phyloP scores from a whole-genome alignment of 2,329 filamentous ascomycete species.

The Elsinoe fawcettii region DNA sequence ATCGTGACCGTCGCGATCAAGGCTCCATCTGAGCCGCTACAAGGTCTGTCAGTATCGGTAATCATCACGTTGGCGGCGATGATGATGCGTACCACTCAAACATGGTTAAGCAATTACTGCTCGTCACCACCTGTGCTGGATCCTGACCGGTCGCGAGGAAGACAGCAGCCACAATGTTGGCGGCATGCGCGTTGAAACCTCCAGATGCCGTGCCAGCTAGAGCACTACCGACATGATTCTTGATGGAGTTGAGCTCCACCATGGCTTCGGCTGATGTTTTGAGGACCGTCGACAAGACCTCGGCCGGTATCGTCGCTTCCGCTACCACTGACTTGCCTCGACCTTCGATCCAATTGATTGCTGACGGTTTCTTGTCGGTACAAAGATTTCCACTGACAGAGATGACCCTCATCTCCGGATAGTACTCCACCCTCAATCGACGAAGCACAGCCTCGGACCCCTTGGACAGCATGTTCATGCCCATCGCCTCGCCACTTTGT shows the following conservation, averaged over 20 bases:
- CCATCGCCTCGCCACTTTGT: slow-evolving; percentile 93
- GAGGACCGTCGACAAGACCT: slow-evolving; percentile 72
- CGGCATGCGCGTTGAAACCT: slow-evolving; percentile 90
- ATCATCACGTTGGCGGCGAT: not conserved
- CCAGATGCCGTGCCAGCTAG: slow-evolving; percentile 89
- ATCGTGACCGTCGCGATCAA: not conserved
- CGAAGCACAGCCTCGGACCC: slow-evolving; percentile 63
- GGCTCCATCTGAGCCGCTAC: not conserved
- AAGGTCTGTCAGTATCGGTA: not conserved
- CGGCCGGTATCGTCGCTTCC: slow-evolving; percentile 80
- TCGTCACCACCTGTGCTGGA: slow-evolving; percentile 89
- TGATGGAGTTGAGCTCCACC: slow-evolving; percentile 79
- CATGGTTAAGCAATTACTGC: slow-evolving; percentile 86
- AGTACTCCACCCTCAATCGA: slow-evolving; percentile 78
- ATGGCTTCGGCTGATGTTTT: slow-evolving; percentile 83
- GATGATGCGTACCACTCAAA: slow-evolving; percentile 46
- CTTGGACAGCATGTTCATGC: slow-evolving; percentile 99
- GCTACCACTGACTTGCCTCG: slow-evolving; percentile 89
- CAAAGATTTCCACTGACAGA: slow-evolving; percentile 91
- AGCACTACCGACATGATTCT: slow-evolving; percentile 88
- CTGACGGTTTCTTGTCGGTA: slow-evolving; percentile 89
- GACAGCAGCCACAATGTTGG: slow-evolving; percentile 87
- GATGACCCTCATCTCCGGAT: slow-evolving; percentile 85
- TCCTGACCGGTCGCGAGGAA: slow-evolving; percentile 91
- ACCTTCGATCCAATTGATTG: slow-evolving; percentile 94